Conservation (phyloP, 1,284 basidiomycete species). For the Apiotrichum siamense region DNA sequence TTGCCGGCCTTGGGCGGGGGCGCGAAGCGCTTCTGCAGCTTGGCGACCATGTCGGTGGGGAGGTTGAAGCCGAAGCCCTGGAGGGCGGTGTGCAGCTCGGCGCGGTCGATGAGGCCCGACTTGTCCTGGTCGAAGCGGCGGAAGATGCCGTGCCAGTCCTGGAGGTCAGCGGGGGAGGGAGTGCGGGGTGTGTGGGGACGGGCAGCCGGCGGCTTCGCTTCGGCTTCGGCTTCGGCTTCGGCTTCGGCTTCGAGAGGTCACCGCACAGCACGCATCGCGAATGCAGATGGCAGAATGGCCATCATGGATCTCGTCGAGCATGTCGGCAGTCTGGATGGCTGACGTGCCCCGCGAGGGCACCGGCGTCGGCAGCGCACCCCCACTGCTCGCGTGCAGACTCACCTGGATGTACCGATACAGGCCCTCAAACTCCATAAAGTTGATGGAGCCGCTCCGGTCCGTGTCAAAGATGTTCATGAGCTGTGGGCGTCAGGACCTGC, state of each 20-base stretch:
- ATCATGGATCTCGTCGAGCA: too few relatives aligned
- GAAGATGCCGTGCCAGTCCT: slow-evolving; percentile 49
- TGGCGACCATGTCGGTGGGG: slow-evolving; percentile 42
- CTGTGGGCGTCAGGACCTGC: slow-evolving; percentile 1
- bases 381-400: slow-evolving; percentile 8
- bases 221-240: too few relatives aligned
- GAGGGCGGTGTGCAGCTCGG: slow-evolving; percentile 46
- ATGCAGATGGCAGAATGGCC: too few relatives aligned
- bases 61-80: slow-evolving; percentile 47
- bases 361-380: too few relatives aligned
- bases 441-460: slow-evolving; percentile 45
- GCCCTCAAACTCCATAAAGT: slow-evolving; percentile 48
- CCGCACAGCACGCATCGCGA: too few relatives aligned
- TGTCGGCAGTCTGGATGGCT: too few relatives aligned
- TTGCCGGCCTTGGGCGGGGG: slow-evolving; percentile 38
- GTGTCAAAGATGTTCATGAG: slow-evolving; percentile 46
- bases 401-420: slow-evolving; percentile 47
- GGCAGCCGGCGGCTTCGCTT: too few relatives aligned
- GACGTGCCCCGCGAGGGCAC: too few relatives aligned
- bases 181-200: too few relatives aligned
- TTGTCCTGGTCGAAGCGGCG: slow-evolving; percentile 45
- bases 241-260: too few relatives aligned
- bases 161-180: slow-evolving; percentile 1
- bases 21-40: slow-evolving; percentile 44
- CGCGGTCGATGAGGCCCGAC: slow-evolving; percentile 45